Evolutionary conservation across 345 rosid genomes (phyloP).

Genomic region (Heritiera fomes): DNA sequence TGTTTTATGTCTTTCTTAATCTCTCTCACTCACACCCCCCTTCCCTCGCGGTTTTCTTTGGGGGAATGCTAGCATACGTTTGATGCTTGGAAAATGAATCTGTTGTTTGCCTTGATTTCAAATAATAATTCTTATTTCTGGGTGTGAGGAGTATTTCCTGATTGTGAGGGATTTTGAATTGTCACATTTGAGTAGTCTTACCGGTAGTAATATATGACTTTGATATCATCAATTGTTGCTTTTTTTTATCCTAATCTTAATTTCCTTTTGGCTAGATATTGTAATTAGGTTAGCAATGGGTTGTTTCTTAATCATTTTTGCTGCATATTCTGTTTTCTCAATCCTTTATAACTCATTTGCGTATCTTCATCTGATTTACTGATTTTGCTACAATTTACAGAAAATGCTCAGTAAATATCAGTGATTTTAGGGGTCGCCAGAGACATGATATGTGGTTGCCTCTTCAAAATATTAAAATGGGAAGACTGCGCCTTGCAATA

Average conservation of each 20-base stretch:
- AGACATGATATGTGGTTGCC: constrained; percentile 90
- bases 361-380: not conserved
- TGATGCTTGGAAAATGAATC: not conserved
- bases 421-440: constrained; percentile 64
- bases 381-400: constrained; percentile 39
- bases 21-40: not conserved
- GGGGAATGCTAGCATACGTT: not conserved
- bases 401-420: constrained; percentile 58
- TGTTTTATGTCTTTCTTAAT: not conserved
- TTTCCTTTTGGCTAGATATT: not conserved
- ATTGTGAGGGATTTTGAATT: not conserved
- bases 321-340: not conserved
- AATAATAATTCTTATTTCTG: not conserved
- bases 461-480: constrained; percentile 73
- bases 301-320: not conserved
- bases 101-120: not conserved
- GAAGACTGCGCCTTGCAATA: constrained; percentile 80
- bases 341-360: not conserved
- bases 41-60: too few species aligned
- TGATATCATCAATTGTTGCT: not conserved
- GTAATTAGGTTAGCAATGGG: not conserved
- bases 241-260: not conserved
- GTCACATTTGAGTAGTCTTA: not conserved
- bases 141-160: not conserved
- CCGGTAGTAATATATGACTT: too few species aligned